phyloP scores from a whole-genome alignment of 1,284 basidiomycete genomes.

The Stereum hirsutum region DNA sequence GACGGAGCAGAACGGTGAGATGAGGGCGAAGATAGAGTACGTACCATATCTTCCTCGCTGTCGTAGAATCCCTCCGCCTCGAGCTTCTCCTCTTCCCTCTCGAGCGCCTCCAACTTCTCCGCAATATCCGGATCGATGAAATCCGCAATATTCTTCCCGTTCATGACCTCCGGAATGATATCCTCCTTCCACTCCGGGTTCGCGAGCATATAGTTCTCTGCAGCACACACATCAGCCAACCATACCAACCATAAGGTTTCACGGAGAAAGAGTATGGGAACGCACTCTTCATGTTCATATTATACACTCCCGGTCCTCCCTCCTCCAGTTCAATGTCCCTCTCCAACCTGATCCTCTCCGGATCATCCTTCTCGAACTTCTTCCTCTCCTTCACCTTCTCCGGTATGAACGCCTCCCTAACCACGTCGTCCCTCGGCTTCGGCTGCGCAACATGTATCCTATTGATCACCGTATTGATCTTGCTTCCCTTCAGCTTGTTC shows the following conservation, averaged over 20 bases:
- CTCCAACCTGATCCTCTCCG: conserved; percentile 61
- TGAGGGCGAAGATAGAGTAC: conserved; percentile 13
- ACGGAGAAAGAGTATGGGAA: conserved; percentile 9
- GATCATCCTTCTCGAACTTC: conserved; percentile 84
- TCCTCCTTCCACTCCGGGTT: conserved; percentile 97
- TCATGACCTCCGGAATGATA: conserved; percentile 91
- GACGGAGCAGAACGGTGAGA: conserved; percentile 3
- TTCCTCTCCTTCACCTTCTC: conserved; percentile 66
- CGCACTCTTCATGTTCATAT: conserved; percentile 82
- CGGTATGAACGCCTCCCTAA: conserved; percentile 81
- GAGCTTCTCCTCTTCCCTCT: conserved; percentile 93
- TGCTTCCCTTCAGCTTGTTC: conserved; percentile 85
- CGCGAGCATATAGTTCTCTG: conserved; percentile 86
- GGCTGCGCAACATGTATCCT: conserved; percentile 91
- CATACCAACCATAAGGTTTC: not conserved
- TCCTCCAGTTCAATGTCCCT: conserved; percentile 76
- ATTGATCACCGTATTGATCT: conserved; percentile 87
- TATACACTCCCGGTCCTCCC: conserved; percentile 86
- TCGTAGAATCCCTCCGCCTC: conserved; percentile 95
- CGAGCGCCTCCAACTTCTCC: conserved; percentile 94
- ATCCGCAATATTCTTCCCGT: conserved; percentile 98
- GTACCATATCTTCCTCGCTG: conserved; percentile 76
- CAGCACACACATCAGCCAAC: conserved; percentile 9
- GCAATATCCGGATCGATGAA: conserved; percentile 99
- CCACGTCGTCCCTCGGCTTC: conserved; percentile 78